Percentiles rank a stretch among this genome's conserved stretches.
Evolutionary conservation across 768 basidiomycete genomes (phyloP).

Genomic region (Tephrocybe sp.): DNA sequence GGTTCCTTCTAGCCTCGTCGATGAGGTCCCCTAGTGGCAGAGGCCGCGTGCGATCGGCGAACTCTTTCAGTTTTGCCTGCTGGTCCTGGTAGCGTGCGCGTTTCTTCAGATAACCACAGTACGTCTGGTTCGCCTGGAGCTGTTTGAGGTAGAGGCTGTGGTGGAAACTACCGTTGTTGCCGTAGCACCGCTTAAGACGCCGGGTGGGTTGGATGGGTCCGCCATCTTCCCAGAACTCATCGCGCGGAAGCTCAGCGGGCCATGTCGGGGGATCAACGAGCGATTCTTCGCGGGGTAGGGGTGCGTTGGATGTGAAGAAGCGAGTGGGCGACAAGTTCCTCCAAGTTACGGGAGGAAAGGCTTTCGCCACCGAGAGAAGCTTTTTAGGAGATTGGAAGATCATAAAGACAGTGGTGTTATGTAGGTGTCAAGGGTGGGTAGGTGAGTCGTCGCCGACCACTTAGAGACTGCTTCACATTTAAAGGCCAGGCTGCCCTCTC

Average conservation of each 20-base stretch:
- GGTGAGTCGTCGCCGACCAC: too few species aligned
- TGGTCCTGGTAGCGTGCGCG: conserved; percentile 3
- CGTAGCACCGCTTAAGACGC: conserved; percentile 2
- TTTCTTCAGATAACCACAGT: conserved; percentile 4
- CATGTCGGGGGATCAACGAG: conserved; percentile 8
- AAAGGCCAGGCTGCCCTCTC: too few species aligned
- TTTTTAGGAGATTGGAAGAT: conserved; percentile 10
- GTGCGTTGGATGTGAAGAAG: conserved; percentile 3
- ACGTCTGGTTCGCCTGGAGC: not conserved
- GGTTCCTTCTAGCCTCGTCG: not conserved
- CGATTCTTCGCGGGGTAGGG: not conserved
- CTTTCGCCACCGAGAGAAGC: conserved; percentile 9
- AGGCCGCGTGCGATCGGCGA: not conserved
- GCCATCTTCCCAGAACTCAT: conserved; percentile 6
- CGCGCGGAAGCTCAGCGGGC: conserved; percentile 2
- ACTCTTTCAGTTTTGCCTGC: not conserved
- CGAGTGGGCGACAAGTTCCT: conserved; percentile 9
- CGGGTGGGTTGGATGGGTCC: not conserved
- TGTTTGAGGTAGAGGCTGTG: conserved; percentile 2
- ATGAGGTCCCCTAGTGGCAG: conserved; percentile 1
- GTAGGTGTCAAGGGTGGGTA: too few species aligned
- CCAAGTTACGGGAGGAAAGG: conserved; percentile 2
- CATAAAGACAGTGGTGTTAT: not conserved
- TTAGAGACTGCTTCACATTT: too few species aligned
- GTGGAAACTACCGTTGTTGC: conserved; percentile 6